Evolutionary conservation across 345 rosid species (phyloP), one percentile per base, ranked within the genome.

Genomic region (Cardamine resedifolia): DNA sequence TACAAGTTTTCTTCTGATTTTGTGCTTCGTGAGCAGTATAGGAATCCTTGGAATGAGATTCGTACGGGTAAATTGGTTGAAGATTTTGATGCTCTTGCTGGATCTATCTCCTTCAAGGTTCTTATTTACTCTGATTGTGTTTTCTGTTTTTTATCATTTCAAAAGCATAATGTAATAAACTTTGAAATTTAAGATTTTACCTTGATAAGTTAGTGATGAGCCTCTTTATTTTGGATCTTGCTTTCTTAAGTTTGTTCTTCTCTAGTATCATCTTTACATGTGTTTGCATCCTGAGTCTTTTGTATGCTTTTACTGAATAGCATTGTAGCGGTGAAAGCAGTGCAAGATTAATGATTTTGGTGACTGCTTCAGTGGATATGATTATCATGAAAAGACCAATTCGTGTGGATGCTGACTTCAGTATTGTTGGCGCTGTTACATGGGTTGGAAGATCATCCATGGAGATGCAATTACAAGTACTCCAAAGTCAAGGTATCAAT

Each of bases 61-160:
- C 86, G 96, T 66, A 85, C 80, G 70, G 96, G 96, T 61, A 88
- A 88, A 78, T 72, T 90, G 81, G 82, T 90, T 71, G 98, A 92
- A 77, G 98, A 92, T 80, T 96, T 90, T 72, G 96, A 92, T 79
- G 96, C 98, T 77, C 96, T 92, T 36, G 98, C 96, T 44, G 96
- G 96, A 36, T 88, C 98, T 21, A 83, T 92, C 64, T 81, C 96
- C 58, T 88, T 80, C 34, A 92, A 90, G 95, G 98, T 92, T 49
- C 20, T 69, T 16, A 36, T 14, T 38, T 9, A 6, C 3, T 62
- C 41, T 33, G 21, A 14, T 5, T 12, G 38, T n/a, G n/a, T n/a
- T 50, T 65, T 65, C 20, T 65, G 18, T n/a, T n/a, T n/a, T n/a
- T n/a, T n/a, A n/a, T n/a, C n/a, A n/a, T n/a, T n/a, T n/a, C n/a